Conservation (phyloP, 2,329 filamentous ascomycete genomes). For the Hymenoscyphus fructigenus region DNA sequence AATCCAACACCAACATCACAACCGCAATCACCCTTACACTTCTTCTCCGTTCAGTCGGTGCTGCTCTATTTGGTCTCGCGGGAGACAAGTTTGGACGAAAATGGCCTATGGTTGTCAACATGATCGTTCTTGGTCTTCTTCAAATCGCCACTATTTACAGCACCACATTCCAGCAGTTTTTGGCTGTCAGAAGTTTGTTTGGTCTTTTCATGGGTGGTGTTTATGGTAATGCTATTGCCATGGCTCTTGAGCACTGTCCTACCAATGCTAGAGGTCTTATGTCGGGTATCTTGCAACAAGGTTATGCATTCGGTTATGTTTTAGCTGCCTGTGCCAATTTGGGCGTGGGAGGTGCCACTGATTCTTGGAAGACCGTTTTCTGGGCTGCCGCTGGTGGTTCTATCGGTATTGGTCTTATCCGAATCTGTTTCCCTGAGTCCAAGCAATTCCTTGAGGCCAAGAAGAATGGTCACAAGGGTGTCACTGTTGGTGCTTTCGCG, state of each 20-base stretch:
- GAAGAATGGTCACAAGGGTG: slow-evolving; percentile 52
- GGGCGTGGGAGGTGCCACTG: slow-evolving; percentile 61
- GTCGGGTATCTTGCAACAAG: slow-evolving; percentile 32
- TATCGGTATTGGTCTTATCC: slow-evolving; percentile 66
- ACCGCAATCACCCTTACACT: slow-evolving; percentile 45
- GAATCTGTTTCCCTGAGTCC: slow-evolving; percentile 70
- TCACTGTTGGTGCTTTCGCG: slow-evolving; percentile 60
- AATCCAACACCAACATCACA: slow-evolving; percentile 53
- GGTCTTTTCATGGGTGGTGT: slow-evolving; percentile 77
- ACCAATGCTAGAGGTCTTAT: slow-evolving; percentile 30
- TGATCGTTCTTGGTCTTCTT: slow-evolving; percentile 68
- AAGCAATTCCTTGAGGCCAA: slow-evolving; percentile 72
- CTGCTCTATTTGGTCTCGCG: slow-evolving; percentile 71
- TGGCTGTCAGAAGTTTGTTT: slow-evolving; percentile 72
- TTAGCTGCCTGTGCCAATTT: slow-evolving; percentile 57
- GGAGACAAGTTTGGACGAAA: slow-evolving; percentile 78
- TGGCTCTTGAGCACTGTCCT: slow-evolving; percentile 59
- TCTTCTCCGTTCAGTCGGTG: slow-evolving; percentile 71
- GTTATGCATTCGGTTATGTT: slow-evolving; percentile 31
- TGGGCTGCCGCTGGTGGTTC: slow-evolving; percentile 59
- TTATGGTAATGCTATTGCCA: slow-evolving; percentile 74
- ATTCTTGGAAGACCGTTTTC: slow-evolving; percentile 60
- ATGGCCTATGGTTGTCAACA: slow-evolving; percentile 81
- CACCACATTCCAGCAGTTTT: slow-evolving; percentile 47
- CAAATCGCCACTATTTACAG: slow-evolving; percentile 50